Base-by-base conservation (phyloP, 1,284 basidiomycete genomes). In the Testicularia cyperi region DNA sequence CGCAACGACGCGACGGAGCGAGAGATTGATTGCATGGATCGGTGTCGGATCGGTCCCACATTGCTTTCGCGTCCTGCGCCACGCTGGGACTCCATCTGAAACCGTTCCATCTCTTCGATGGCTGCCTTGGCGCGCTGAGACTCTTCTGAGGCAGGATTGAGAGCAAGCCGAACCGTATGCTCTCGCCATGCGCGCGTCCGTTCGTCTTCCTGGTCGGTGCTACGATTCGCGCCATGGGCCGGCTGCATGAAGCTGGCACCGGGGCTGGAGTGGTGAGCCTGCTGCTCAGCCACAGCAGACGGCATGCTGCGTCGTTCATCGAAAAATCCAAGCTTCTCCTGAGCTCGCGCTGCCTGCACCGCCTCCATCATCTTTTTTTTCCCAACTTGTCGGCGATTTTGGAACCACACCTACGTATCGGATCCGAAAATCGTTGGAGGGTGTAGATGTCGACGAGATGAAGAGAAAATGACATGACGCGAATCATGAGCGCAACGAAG, bases 321-420 rank as follows among this genome's bases (percentile, higher is more conserved):
- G n/a, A n/a, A n/a, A n/a, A n/a, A n/a, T n/a, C n/a, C n/a, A n/a
- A n/a, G n/a, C n/a, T n/a, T n/a, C n/a, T n/a, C n/a, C n/a, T n/a
- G n/a, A 9, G 10, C 21, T 22, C 15, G 6, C 6, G 19, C 20
- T 15, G 33, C 33, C 24, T 27, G 37, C 5, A 60, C 42, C 6
- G 49, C 45, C 32, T 60, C 56, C 30, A 60, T 48, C 58, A 55
- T 62, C 24, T 43, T 38, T 34, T 56, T 56, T 13, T 62, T 55
- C 31, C 51, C 57, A 1, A 61, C 57, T 26, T 61, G 57, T 9
- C 57, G 42, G 2, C 57, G 23, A 34, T 61, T 61, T 25, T 61
- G 57, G 19, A 61, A 61, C 57, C 57, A 61, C 5, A 60, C 49
- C 53, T 53, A 19, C n/a, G 4, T 8, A 21, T 6, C n/a, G 19